Base-by-base conservation (phyloP, 2,329 filamentous ascomycete genomes). In the Diaporthe ilicicola region DNA sequence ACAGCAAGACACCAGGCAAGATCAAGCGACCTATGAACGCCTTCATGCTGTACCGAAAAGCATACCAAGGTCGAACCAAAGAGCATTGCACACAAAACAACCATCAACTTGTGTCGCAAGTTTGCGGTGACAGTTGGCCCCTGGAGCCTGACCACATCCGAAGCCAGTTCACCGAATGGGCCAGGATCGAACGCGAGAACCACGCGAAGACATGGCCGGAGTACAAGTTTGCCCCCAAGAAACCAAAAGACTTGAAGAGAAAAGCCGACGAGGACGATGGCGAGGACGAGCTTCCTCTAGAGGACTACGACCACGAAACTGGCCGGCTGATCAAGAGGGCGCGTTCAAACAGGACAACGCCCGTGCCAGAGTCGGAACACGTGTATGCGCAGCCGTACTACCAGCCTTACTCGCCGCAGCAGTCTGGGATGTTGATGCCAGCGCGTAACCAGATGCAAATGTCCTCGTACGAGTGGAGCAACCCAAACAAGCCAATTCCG, bases 1-100 rank as follows among this genome's bases (percentile, higher is more conserved):
- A 89, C 76, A 88, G 90, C 70, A 94, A 91, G 76, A 84, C 90
- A 44, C 85, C 85, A 2, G 93, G 93, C 32, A 94, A 95, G 79
- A 88, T 98, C 75, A 94, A 95, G 77, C 88, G 96, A 37, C 95
- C 96, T 3, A 97, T 98, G 92, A 99, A 99, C 81, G 95, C 94
- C 0, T 99, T 98, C 84, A 97, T 99, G 92, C 86, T 99, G 64
- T 99, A 99, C 81, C 92, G 96, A 51, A 97, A 96, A 75, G 94
- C 94, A 8, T 98, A 94, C 78, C 93, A 97, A 72, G 93, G 96
- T 73, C 88, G 94, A 39, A 94, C 93, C 71, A 97, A 97, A 81
- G 86, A 89, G 65, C 93, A 91, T 86, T 93, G 93, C 76, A 85
- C 89, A 17, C 91, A 96, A 76, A 95, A 96, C 81, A 98, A 98